Percentiles rank a stretch among this genome's conserved stretches.
phyloP scores from a whole-genome alignment of 305 asterid genomes.

The Vinca major region DNA sequence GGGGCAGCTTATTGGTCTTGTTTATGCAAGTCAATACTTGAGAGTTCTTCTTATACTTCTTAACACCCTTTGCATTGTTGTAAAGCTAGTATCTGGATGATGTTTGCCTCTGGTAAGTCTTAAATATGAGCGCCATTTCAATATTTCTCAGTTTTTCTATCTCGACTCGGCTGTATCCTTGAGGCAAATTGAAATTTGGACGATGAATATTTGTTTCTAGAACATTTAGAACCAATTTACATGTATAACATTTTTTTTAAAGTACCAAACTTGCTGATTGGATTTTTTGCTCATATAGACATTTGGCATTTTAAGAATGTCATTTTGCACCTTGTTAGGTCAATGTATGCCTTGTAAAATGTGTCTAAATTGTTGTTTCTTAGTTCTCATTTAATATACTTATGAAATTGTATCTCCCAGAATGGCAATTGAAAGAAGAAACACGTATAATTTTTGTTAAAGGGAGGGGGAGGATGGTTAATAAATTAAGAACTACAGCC shows the following conservation, averaged over 20 bases:
- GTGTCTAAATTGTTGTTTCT: neutral
- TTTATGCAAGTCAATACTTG: conserved; percentile 22
- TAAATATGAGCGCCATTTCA: neutral
- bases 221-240: neutral
- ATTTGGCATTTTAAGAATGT: neutral
- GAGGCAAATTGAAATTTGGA: neutral
- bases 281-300: neutral
- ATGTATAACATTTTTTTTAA: neutral
- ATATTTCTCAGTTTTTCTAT: neutral
- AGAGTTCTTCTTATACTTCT: conserved; percentile 21
- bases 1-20: conserved; percentile 24
- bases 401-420: neutral
- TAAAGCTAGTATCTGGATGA: conserved; percentile 23
- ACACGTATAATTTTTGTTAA: neutral
- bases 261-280: neutral
- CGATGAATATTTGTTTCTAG: neutral
- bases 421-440: neutral
- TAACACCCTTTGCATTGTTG: conserved; percentile 17
- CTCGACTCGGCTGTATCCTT: neutral
- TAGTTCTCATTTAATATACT: neutral
- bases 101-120: conserved; percentile 1
- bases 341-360: neutral
- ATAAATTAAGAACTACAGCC: neutral
- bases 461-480: neutral
- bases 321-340: neutral